Base-by-base conservation (phyloP, 2,329 filamentous ascomycete species). In the Whalleya microplaca region DNA sequence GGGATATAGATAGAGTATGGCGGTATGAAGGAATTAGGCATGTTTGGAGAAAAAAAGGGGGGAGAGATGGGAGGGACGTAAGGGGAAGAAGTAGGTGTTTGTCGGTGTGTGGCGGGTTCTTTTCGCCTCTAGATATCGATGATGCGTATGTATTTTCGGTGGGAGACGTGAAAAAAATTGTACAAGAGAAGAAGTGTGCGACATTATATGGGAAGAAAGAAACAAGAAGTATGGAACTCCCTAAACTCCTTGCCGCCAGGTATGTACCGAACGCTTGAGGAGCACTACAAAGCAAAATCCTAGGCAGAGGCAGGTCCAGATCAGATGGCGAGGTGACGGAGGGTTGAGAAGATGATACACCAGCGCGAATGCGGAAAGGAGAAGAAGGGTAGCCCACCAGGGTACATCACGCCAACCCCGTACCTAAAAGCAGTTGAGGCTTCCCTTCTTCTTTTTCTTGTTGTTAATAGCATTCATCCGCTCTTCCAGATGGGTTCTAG, bases 401-500 rank as follows among this genome's bases (percentile, higher is more conserved):
- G 46, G 32, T 41, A 50, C 43, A 18, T 47, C 18, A 41, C 59
- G 40, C 59, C 54, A 65, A 67, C 66, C 43, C 62, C 64, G 58
- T 54, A 64, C 72, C 76, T 92, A 97, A 81, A 99, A 99, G 84
- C 95, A 99, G 80, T 97, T 98, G 75, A 99, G 83, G 65, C 90
- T 93, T 69, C 89, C 87, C 84, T 96, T 96, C 82, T 92, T 93
- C 85, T 96, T 93, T 84, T 94, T 96, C 81, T 96, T 95, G 79
- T 90, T 86, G 76, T 88, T 93, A 73, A 95, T 89, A 56, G 90
- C 88, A 69, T 94, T 92, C 87, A 99, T 99, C 54, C 94, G 86
- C 78, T 96, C 92, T 77, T 99, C 94, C 21, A 99, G 84, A 69
- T 96, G 91, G 41, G 89, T 90, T 51, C 90, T 84, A 43, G 95